Conservation (phyloP, 108 stramenopile genomes). For the Conticribra guillardii region DNA sequence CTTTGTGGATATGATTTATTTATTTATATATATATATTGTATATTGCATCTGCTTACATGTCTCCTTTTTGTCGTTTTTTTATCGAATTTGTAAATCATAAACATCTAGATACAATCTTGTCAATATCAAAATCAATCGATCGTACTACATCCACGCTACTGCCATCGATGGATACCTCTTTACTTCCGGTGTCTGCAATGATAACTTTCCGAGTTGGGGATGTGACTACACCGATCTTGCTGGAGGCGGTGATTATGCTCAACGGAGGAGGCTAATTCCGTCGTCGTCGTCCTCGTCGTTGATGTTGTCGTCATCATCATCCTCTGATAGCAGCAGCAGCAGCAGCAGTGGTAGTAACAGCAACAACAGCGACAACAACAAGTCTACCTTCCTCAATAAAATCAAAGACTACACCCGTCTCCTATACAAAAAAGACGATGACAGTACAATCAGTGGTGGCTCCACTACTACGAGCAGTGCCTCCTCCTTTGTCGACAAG, state of each 20-base stretch:
- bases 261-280: not conserved
- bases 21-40: no score
- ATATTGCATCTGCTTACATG: no score
- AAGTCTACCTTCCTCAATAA: no score
- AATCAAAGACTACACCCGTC: no score
- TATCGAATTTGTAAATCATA: no score
- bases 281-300: not conserved
- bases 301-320: not conserved
- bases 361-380: not conserved
- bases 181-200: slow-evolving; percentile 2
- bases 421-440: no score
- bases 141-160: slow-evolving; percentile 11
- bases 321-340: not conserved
- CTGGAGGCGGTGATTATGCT: not conserved
- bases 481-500: not conserved
- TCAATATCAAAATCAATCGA: slow-evolving; percentile 12
- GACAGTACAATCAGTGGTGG: no score
- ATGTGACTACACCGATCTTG: not conserved
- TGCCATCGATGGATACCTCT: slow-evolving; percentile 1
- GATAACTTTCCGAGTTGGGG: not conserved
- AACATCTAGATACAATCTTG: slow-evolving; percentile 9
- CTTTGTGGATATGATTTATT: no score
- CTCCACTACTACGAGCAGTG: not conserved
- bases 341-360: not conserved
- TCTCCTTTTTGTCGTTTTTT: no score